A percentile compares a stretch with the other conserved stretches of the same genome.
Evolutionary conservation across 306 rosid species (phyloP).

Genomic region (Ceratonia siliqua): DNA sequence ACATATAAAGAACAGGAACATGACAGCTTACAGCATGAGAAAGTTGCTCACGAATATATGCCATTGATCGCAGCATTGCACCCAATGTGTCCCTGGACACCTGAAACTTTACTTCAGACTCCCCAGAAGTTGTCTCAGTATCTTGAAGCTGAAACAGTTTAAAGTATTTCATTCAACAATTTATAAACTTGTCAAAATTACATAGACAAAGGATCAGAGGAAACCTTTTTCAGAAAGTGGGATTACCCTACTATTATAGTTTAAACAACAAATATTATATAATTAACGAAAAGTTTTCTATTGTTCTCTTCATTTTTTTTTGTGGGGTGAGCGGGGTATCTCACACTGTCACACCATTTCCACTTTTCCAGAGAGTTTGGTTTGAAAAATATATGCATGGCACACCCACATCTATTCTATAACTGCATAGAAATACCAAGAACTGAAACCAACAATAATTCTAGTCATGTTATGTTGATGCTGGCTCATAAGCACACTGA

Average conservation of each 20-base stretch:
- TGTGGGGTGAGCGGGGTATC: neutral
- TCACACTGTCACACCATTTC: neutral
- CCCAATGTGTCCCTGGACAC: constrained; percentile 87
- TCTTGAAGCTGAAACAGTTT: constrained; percentile 73
- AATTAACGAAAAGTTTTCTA: neutral
- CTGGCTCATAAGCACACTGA: neutral
- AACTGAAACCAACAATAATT: neutral
- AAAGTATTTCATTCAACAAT: constrained; percentile 28
- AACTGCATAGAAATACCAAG: neutral
- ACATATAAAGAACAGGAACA: constrained; percentile 13
- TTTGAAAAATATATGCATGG: neutral
- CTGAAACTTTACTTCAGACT: constrained; percentile 90
- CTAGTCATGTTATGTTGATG: neutral
- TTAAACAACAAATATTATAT: neutral
- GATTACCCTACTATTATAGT: constrained; percentile 2
- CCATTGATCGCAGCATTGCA: constrained; percentile 95
- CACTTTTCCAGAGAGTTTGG: neutral
- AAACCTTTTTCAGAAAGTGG: constrained; percentile 4
- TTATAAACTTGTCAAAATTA: constrained; percentile 2
- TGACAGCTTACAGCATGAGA: constrained; percentile 63
- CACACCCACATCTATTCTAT: neutral
- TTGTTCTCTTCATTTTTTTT: neutral
- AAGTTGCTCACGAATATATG: constrained; percentile 95
- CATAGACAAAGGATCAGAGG: neutral
- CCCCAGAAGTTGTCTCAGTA: constrained; percentile 78